Evolutionary conservation across 2,329 filamentous ascomycete species (phyloP).

Genomic region (Claviceps pazoutovae): DNA sequence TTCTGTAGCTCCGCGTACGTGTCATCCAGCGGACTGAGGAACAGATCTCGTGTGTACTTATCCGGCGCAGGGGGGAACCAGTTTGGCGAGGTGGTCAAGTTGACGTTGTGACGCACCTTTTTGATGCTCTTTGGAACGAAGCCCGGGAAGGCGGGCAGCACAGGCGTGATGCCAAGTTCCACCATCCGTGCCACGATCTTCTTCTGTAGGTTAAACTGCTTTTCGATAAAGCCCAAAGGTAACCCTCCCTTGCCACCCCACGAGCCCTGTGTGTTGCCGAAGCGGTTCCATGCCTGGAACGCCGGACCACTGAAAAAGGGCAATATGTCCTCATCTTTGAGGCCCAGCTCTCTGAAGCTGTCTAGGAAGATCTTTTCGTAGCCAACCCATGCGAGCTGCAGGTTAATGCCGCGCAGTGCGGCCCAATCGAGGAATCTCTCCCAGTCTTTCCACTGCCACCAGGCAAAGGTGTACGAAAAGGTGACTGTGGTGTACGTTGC

Average conservation of each 20-base stretch:
- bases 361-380: slow-evolving; percentile 35
- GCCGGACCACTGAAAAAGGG: slow-evolving; percentile 35
- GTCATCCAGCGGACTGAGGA: slow-evolving; percentile 31
- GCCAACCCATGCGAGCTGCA: slow-evolving; percentile 37
- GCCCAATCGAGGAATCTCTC: slow-evolving; percentile 38
- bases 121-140: slow-evolving; percentile 31
- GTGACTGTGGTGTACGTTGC: slow-evolving; percentile 23
- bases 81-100: slow-evolving; percentile 26
- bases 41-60: slow-evolving; percentile 31
- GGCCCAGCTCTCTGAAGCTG: slow-evolving; percentile 30
- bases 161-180: slow-evolving; percentile 37
- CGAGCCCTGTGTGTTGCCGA: slow-evolving; percentile 37
- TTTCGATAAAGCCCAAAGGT: slow-evolving; percentile 30
- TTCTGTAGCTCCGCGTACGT: slow-evolving; percentile 29
- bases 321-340: slow-evolving; percentile 28
- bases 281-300: slow-evolving; percentile 39
- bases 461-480: slow-evolving; percentile 35
- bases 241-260: slow-evolving; percentile 27
- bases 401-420: slow-evolving; percentile 35
- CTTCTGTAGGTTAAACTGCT: slow-evolving; percentile 33
- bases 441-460: slow-evolving; percentile 41
- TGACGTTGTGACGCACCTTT: slow-evolving; percentile 27
- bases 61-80: slow-evolving; percentile 21
- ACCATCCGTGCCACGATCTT: slow-evolving; percentile 35
- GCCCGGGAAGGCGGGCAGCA: slow-evolving; percentile 35